Conservation (phyloP, 2,329 filamentous ascomycete genomes). For the Tolypocladium paradoxum region DNA sequence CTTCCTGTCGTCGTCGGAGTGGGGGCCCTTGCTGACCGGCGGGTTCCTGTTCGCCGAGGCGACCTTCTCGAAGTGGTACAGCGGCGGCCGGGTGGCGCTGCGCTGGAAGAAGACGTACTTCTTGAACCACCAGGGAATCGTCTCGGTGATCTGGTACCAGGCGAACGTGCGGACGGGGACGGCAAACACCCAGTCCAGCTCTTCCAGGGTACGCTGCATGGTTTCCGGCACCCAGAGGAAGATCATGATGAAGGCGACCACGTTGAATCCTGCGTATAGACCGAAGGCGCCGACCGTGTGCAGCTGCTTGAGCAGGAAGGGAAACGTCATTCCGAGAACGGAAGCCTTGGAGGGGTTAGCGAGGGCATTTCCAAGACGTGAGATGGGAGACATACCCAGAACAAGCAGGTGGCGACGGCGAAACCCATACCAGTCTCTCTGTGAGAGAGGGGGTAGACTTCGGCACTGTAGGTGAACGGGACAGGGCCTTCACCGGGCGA, state of each 20-base stretch:
- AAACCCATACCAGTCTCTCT: constrained; percentile 54
- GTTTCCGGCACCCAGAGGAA: constrained; percentile 40
- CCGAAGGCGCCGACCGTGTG: constrained; percentile 28
- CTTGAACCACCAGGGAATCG: constrained; percentile 22
- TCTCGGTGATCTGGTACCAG: constrained; percentile 22
- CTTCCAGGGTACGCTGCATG: constrained; percentile 40
- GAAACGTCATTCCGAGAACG: constrained; percentile 40
- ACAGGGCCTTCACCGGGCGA: constrained; percentile 54
- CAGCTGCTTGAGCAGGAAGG: constrained; percentile 30
- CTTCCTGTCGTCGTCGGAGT: neutral
- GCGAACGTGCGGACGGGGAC: constrained; percentile 33
- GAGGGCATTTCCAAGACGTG: neutral
- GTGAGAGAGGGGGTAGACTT: constrained; percentile 54
- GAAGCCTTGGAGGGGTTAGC: constrained; percentile 18
- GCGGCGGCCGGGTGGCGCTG: constrained; percentile 19
- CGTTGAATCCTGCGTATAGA: constrained; percentile 45
- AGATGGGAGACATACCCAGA: constrained; percentile 23
- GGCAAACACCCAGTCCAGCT: constrained; percentile 39
- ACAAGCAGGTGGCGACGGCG: constrained; percentile 49
- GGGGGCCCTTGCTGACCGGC: neutral
- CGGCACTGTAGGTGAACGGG: constrained; percentile 51
- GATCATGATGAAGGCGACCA: constrained; percentile 43
- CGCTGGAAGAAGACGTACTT: constrained; percentile 20
- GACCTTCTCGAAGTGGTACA: constrained; percentile 25
- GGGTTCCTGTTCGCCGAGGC: constrained; percentile 2